Conservation (phyloP, 495 filamentous ascomycete genomes). For the Penicillium lividum region DNA sequence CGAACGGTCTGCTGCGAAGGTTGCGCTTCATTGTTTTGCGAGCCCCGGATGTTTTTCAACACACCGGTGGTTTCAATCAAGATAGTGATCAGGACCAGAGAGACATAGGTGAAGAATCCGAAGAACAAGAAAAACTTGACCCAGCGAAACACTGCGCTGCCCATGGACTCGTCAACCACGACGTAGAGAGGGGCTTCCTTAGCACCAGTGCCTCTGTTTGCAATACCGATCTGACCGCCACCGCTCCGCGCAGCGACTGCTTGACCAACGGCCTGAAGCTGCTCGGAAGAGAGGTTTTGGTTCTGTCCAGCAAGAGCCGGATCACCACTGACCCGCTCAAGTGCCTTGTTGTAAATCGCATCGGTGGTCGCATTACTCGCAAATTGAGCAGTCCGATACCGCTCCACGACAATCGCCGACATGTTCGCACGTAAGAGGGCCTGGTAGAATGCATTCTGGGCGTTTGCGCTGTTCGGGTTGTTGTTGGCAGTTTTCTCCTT, state of each 20-base stretch:
- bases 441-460: constrained; percentile 92
- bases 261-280: constrained; percentile 82
- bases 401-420: constrained; percentile 86
- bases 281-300: constrained; percentile 55
- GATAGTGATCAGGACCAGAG: constrained; percentile 72
- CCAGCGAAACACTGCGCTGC: constrained; percentile 82
- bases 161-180: constrained; percentile 88
- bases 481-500: constrained; percentile 89
- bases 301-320: constrained; percentile 19
- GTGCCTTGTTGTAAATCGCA: constrained; percentile 69
- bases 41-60: constrained; percentile 72
- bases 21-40: constrained; percentile 77
- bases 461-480: constrained; percentile 79
- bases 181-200: constrained; percentile 87
- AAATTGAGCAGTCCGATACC: constrained; percentile 83
- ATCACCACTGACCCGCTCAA: constrained; percentile 61
- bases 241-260: constrained; percentile 75
- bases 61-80: constrained; percentile 74
- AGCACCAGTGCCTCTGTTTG: constrained; percentile 58
- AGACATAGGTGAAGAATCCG: constrained; percentile 70
- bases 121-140: constrained; percentile 82
- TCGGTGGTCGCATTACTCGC: constrained; percentile 74
- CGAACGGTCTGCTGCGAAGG: constrained; percentile 86
- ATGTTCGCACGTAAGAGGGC: constrained; percentile 87
- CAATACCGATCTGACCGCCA: constrained; percentile 60